Evolutionary conservation across 148 eudicot genomes (phyloP), one percentile per base, ranked within the genome.

Genomic region (Chenopodium berlandieri): DNA sequence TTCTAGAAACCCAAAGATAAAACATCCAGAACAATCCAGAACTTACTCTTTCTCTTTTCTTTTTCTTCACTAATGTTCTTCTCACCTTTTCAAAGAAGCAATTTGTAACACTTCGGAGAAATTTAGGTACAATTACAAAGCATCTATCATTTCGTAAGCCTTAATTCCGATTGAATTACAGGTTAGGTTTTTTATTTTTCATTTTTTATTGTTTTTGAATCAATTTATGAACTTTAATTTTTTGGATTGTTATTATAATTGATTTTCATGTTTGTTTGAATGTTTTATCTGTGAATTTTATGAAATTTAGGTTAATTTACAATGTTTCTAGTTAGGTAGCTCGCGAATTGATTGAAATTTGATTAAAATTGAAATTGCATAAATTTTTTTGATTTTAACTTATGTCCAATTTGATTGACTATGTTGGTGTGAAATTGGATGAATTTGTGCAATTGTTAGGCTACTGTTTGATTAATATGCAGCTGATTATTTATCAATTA

Each of bases 1-100:
- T 71, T 71, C 75, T 25, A 71, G 75, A 71, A 71, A 16, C 75
- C 1, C 7, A 7, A 3, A 7, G 44, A 71, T 37, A 25, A 30
- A 73, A 9, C 70, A 17, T 81, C 78, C 52, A 81, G 83, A 75
- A 81, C 25, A 66, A 22, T 81, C 83, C 34, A 81, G 78, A 81
- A 81, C 11, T 64, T 46, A 12, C 80, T 10, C 32, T 62, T 47
- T 50, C 17, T 30, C 62, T 23, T 1, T 63, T 16, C 64, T 14
- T 10, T 48, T 31, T 30, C 65, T 50, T 40, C 71, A 12, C 54
- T 44, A 2, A 17, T 11, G 20, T 79, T 23, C 6, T 32, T 54
- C 50, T 40, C 7, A 40, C 44, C 44, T 40, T 7, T 2, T 17
- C 67, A 32, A 30, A 30, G 37, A 25, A 30, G 17, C 34, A 62